A percentile compares a stretch with the other conserved stretches of the same genome.
Conservation (phyloP, 2,329 filamentous ascomycete species). For the Arthrobotrys entomopaga region DNA sequence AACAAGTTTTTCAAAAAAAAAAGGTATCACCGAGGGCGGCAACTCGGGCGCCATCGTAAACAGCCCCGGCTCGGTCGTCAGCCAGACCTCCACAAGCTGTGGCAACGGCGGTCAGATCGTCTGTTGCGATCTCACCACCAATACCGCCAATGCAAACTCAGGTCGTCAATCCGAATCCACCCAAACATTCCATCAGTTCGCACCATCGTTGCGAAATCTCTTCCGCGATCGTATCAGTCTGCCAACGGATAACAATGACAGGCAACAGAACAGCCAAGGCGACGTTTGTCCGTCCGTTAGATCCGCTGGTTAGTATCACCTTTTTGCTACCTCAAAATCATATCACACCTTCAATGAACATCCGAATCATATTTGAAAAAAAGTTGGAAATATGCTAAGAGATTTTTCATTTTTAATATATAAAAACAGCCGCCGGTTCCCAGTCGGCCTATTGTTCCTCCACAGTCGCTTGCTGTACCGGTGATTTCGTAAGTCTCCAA, state of each 20-base stretch:
- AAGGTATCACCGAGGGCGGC: slow-evolving; percentile 41
- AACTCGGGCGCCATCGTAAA: slow-evolving; percentile 40
- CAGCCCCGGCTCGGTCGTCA: slow-evolving; percentile 20
- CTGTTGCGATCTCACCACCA: slow-evolving; percentile 41
- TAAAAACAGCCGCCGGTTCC: slow-evolving; percentile 12
- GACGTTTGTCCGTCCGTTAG: not conserved
- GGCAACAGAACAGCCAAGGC: slow-evolving; percentile 33
- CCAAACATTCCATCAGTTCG: slow-evolving; percentile 34
- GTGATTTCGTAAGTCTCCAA: slow-evolving; percentile 32
- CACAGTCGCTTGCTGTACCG: slow-evolving; percentile 43
- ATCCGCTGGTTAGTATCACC: too few relatives aligned
- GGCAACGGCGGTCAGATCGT: slow-evolving; percentile 47
- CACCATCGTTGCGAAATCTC: slow-evolving; percentile 22
- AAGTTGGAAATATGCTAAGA: too few relatives aligned
- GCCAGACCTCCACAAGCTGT: slow-evolving; percentile 44
- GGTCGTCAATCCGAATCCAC: slow-evolving; percentile 29
- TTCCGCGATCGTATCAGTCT: slow-evolving; percentile 23
- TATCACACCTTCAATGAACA: too few relatives aligned
- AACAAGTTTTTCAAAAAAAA: slow-evolving; percentile 2
- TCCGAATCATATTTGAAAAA: too few relatives aligned
- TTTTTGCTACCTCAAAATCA: too few relatives aligned
- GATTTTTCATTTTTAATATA: too few relatives aligned
- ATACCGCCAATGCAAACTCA: slow-evolving; percentile 35
- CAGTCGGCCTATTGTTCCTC: slow-evolving; percentile 23
- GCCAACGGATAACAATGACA: slow-evolving; percentile 36